A percentile compares a stretch with the other conserved stretches of the same genome.
Evolutionary conservation across 2,329 filamentous ascomycete genomes (phyloP).

Genomic region (Pseudogymnoascus sp.): DNA sequence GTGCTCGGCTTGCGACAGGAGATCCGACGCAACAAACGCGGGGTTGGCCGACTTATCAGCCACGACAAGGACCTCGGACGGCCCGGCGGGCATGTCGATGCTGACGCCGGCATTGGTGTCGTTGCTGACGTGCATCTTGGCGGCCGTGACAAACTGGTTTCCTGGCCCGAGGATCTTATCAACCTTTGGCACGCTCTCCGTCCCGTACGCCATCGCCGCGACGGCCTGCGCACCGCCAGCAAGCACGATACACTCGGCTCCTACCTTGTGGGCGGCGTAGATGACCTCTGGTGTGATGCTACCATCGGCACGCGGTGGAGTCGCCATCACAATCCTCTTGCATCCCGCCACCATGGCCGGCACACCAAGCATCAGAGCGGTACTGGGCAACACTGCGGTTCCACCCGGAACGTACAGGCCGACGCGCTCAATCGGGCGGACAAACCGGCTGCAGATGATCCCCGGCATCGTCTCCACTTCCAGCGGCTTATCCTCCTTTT

Average conservation of each 20-base stretch:
- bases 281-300: conserved; percentile 94
- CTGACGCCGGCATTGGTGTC: conserved; percentile 91
- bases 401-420: conserved; percentile 93
- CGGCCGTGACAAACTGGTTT: conserved; percentile 97
- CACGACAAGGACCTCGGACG: conserved; percentile 92
- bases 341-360: conserved; percentile 96
- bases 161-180: conserved; percentile 98
- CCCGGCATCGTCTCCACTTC: conserved; percentile 96
- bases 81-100: conserved; percentile 97
- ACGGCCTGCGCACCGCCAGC: conserved; percentile 93
- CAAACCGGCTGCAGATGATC: conserved; percentile 88
- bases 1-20: conserved; percentile 93
- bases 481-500: conserved; percentile 74
- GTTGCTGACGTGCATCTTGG: conserved; percentile 97
- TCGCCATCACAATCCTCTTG: conserved; percentile 87
- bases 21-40: conserved; percentile 88
- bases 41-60: conserved; percentile 83
- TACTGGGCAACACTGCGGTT: conserved; percentile 93
- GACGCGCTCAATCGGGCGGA: conserved; percentile 87
- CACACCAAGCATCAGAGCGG: conserved; percentile 94
- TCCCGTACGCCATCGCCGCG: conserved; percentile 94
- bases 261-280: conserved; percentile 93
- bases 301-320: conserved; percentile 80
- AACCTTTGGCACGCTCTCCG: conserved; percentile 86
- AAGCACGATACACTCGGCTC: conserved; percentile 89